Evolutionary conservation across 2,329 filamentous ascomycete species (phyloP), one percentile per base, ranked within the genome.

Genomic region (Taxawa tesnikishii): DNA sequence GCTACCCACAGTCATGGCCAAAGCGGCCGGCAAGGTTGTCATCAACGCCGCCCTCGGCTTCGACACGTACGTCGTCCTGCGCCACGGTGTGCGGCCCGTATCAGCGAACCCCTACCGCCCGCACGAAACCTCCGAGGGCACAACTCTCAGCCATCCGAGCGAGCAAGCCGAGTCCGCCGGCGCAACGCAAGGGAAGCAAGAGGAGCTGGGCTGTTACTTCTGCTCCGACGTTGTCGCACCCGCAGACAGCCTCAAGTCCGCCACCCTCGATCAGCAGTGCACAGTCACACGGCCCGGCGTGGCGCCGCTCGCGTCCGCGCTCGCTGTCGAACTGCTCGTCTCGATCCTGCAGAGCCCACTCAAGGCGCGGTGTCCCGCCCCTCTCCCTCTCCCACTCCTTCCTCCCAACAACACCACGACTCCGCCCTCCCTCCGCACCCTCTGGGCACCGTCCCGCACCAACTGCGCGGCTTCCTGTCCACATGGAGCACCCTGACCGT

Each of bases 221-320:
- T 98, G 90, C 60, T 96, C 93, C 48, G 90, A 98, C 53, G 88
- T 98, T 15, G 88, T 96, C 30, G 83, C 88, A 5, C 90, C 90
- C 14, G 79, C 79, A 40, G 84, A 96, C 61, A 87, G 93, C 63
- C 72, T 94, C 50, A 94, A 88, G 56, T 85, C 94, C 48, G 83
- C 87, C 45, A 96, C 90, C 0, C 75, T 98, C 8, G 90, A 98
- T 53, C 90, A 98, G 54, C 90, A 96, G 59, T 98, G 90, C 57
- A 98, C 90, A 0, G 90, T 98, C 13, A 98, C 90, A 3, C 75
- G 90, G 7, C 90, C 90, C 1, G 90, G 90, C 11, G 76, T 94
- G 21, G 88, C 90, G 10, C 79, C 85, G 7, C 90, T 94, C 35
- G 90, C 90, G 6, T 94, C 90, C 3, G 83, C 84, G 2, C 68